These are phyloP conservation scores for Cytospora paraplurivora DNA, from an alignment of 2,329 filamentous ascomycete species.

Conservation along the genomic window DNA sequence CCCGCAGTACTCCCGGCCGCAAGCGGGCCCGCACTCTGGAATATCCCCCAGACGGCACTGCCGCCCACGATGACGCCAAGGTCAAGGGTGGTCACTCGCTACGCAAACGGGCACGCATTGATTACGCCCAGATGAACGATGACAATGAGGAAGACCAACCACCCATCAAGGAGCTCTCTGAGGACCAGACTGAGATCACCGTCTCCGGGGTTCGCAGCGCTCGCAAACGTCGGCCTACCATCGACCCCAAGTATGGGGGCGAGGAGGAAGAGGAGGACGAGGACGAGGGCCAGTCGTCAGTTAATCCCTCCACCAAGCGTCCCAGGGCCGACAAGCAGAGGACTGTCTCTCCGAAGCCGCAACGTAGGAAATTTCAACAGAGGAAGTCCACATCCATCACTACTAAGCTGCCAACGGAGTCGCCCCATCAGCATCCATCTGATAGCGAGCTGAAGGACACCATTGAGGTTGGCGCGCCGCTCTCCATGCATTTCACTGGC, in stretches of 20 bases:
- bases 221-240: conserved; percentile 19
- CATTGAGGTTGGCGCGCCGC: conserved; percentile 54
- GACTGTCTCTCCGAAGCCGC: conserved; percentile 37
- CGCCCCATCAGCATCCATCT: conserved; percentile 39
- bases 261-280: conserved; percentile 2
- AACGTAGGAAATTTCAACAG: conserved; percentile 45
- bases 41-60: conserved; percentile 37
- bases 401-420: conserved; percentile 33
- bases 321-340: conserved; percentile 23
- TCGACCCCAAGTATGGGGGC: conserved; percentile 4
- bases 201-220: conserved; percentile 23
- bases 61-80: conserved; percentile 49
- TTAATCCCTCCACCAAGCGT: conserved; percentile 9
- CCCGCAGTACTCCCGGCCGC: conserved; percentile 36
- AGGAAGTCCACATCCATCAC: conserved; percentile 39
- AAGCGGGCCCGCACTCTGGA: conserved; percentile 50
- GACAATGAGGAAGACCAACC: conserved; percentile 39
- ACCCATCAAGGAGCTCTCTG: conserved; percentile 25
- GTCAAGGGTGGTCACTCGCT: conserved; percentile 62
- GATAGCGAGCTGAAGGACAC: conserved; percentile 57
- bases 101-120: conserved; percentile 57
- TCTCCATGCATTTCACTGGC: conserved; percentile 18
- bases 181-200: conserved; percentile 20
- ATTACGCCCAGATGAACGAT: conserved; percentile 59
- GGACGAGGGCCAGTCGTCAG: conserved; percentile 3